Base-by-base conservation (phyloP, 768 basidiomycete genomes). In the Galerina marginata region DNA sequence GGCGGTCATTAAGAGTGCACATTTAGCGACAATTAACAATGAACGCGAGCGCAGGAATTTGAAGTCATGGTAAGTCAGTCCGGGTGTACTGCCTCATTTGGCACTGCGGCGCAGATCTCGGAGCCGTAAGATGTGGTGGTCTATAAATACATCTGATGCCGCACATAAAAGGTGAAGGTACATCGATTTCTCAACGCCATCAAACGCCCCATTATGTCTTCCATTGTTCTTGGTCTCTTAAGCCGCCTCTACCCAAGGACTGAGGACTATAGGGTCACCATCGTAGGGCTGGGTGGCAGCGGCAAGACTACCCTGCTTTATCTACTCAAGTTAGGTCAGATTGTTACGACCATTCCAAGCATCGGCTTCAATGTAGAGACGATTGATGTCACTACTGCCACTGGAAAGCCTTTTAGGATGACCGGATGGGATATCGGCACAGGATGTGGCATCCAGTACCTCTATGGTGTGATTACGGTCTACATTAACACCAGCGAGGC, bases 401-500 rank as follows among this genome's bases (percentile, higher is more conserved):
- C 46, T 36, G 65, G 70, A 1, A 55, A 75, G 76, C 77, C 71
- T 69, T 80, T 76, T 40, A 81, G 75, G 44, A 81, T 86, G 71
- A 81, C 77, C 14, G 82, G 83, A 3, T 89, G 86, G 88, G 87
- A 90, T 71, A 75, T 86, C 58, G 89, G 88, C 66, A 57, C 65
- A 4, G 86, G 86, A 20, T 86, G 86, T 79, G 33, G 68, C 65
- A 37, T 78, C 73, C 2, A 73, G 25, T 76, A 77, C 29, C 74
- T 84, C 53, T 80, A 77, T 46, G 38, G 49, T 7, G 42, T 75
- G 26, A 42, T 77, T n/a, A 44, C 63, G 11, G 25, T 63, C 10
- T 76, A 72, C 53, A 46, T 69, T 3, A 36, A 61, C 6, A 45
- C 44, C 4, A 79, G 82, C 12, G 82, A 87, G 65, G 87, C 85